Evolutionary conservation across 305 asterid genomes (phyloP).

Genomic region (Fraxinus platypoda): DNA sequence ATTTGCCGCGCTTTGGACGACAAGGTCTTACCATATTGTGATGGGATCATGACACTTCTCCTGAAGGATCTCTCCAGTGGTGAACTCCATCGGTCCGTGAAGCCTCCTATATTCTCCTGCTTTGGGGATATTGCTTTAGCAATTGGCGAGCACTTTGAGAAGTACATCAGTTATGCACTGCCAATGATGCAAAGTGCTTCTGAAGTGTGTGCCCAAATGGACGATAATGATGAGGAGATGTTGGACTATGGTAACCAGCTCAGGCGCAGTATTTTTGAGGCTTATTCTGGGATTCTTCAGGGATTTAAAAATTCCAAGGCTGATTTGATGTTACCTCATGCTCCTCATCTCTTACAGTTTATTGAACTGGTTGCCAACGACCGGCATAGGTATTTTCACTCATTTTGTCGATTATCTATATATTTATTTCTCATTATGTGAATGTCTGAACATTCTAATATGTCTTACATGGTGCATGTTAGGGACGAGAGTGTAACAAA

Average conservation of each 20-base stretch:
- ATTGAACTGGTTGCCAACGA: conserved; percentile 66
- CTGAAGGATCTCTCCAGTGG: conserved; percentile 73
- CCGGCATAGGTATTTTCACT: conserved; percentile 42
- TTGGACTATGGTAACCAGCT: conserved; percentile 79
- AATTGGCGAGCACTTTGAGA: conserved; percentile 74
- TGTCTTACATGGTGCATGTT: conserved; percentile 15
- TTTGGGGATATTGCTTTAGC: conserved; percentile 95
- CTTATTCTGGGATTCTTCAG: conserved; percentile 89
- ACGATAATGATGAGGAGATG: conserved; percentile 71
- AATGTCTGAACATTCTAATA: conserved; percentile 8
- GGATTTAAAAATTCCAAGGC: conserved; percentile 78
- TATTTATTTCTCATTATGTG: background rate
- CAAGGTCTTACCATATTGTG: conserved; percentile 76
- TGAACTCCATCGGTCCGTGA: conserved; percentile 81
- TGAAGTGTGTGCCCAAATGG: conserved; percentile 67
- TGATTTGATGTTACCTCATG: conserved; percentile 68
- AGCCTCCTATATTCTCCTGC: conserved; percentile 92
- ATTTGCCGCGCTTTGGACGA: conserved; percentile 84
- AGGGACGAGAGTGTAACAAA: conserved; percentile 78
- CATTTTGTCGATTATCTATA: background rate
- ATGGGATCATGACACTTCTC: conserved; percentile 76
- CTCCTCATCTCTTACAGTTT: conserved; percentile 76
- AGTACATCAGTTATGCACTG: conserved; percentile 58
- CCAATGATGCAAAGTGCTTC: conserved; percentile 91
- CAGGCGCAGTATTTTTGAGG: conserved; percentile 78